Evolutionary conservation across 345 rosid genomes (phyloP), one percentile per base, ranked within the genome.

Genomic region (Citrus medica): DNA sequence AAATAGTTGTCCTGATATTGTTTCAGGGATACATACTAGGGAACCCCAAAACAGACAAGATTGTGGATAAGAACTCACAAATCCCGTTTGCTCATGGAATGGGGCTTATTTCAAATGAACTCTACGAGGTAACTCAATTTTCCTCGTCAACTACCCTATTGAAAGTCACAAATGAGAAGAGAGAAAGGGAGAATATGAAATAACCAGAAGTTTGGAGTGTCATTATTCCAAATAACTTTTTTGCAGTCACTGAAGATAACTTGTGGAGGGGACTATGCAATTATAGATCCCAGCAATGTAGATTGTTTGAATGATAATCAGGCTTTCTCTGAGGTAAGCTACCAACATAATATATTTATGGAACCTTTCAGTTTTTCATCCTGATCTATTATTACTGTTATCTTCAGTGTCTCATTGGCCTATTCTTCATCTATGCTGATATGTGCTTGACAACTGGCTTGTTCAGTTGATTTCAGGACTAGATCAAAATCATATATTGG

Each of bases 51-150:
- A 88, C 96, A 19, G 85, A 82, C 16, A 0, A 25, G 14, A 16
- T 2, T 27, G 9, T 78, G 5, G 95, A 91, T 62, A 0, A 0
- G 17, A 89, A 91, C 81, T 46, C 77, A 4, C 51, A 25, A 10
- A 73, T 90, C 79, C 91, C 88, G 66, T 92, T 74, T 85, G 88
- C 88, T 64, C 85, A 90, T 83, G 91, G 97, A 77, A 86, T 83
- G 90, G 95, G 80, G 51, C 82, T 93, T 21, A 93, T 93, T 72
- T 91, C 95, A 51, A 87, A 93, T 72, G 93, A 93, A 72, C 94
- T 89, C 51, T 84, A 84, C 69, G 85, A 89, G 90, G 97, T 88
- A 68, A 69, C n/a, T 42, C 80, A 0, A 40, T 48, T 40, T 69
- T 40, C 25, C 51, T 6, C 66, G 7, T 28, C 32, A 6, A n/a